Conservation (phyloP, 257 asterid genomes). For the Euphrasia confusa region DNA sequence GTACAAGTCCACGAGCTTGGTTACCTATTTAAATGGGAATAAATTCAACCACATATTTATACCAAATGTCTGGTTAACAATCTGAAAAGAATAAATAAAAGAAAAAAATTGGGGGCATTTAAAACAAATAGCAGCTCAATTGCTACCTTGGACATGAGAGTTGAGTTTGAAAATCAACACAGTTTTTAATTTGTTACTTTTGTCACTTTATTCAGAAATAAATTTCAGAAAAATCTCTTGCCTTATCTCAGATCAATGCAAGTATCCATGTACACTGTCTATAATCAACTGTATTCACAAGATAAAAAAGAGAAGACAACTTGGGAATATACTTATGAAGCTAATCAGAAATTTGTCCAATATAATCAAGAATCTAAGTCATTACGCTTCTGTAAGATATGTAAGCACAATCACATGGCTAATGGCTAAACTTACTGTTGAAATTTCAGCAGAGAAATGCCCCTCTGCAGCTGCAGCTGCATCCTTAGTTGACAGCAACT, state of each 20-base stretch:
- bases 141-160: conserved; percentile 2
- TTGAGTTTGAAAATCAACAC: not conserved
- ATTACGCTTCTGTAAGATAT: not conserved
- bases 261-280: not conserved
- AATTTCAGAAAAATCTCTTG: conserved; percentile 12
- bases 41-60: conserved; percentile 15
- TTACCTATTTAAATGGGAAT: conserved; percentile 30
- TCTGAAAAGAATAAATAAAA: not conserved
- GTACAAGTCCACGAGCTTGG: conserved; percentile 75
- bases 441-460: conserved; percentile 65
- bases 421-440: conserved; percentile 52
- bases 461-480: conserved; percentile 65
- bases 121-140: conserved; percentile 7
- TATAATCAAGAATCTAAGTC: not conserved
- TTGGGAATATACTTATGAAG: not conserved
- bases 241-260: conserved; percentile 4
- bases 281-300: conserved; percentile 7
- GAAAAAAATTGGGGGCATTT: not conserved
- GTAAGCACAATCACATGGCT: conserved; percentile 2
- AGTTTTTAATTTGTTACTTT: not conserved
- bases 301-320: conserved; percentile 3
- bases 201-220: conserved; percentile 7
- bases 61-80: conserved; percentile 7
- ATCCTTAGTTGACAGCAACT: conserved; percentile 61
- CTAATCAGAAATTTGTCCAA: conserved; percentile 1